A percentile compares a stretch with the other conserved stretches of the same genome.
phyloP scores from a whole-genome alignment of 192 early-diverging fungal genomes.

The Fimicolochytrium jonesii region DNA sequence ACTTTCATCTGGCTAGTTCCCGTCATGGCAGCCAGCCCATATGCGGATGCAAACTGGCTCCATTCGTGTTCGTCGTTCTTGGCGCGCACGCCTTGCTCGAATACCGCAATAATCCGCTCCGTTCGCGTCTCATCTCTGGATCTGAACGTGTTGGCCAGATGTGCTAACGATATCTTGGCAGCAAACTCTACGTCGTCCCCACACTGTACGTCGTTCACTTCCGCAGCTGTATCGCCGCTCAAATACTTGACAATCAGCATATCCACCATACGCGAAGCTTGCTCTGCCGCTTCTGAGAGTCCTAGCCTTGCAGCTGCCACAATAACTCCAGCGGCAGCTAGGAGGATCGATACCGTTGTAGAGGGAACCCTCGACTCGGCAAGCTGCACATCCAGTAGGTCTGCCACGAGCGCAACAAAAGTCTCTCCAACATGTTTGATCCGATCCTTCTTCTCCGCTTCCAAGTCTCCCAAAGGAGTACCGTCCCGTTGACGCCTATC shows the following conservation, averaged over 20 bases:
- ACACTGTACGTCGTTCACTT: too few relatives aligned
- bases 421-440: not conserved
- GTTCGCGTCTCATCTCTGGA: constrained; percentile 10
- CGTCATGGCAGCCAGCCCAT: constrained; percentile 2
- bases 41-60: constrained; percentile 16
- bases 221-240: too few relatives aligned
- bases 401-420: not conserved
- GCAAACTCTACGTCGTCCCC: constrained; percentile 25
- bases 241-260: constrained; percentile 11
- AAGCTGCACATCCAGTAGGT: constrained; percentile 14
- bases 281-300: constrained; percentile 4
- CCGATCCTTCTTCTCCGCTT: constrained; percentile 2
- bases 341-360: not conserved
- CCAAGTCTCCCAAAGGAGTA: too few relatives aligned
- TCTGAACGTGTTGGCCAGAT: not conserved
- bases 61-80: not conserved
- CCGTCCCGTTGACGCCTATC: too few relatives aligned
- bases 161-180: not conserved
- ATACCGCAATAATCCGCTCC: not conserved
- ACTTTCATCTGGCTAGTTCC: too few relatives aligned
- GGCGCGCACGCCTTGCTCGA: not conserved
- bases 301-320: constrained; percentile 1
- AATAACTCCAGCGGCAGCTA: not conserved
- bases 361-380: constrained; percentile 8
- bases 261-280: constrained; percentile 5